These are phyloP conservation scores for Cyclotella distinguenda DNA, from an alignment of 108 stramenopile species.

Conservation along the genomic window DNA sequence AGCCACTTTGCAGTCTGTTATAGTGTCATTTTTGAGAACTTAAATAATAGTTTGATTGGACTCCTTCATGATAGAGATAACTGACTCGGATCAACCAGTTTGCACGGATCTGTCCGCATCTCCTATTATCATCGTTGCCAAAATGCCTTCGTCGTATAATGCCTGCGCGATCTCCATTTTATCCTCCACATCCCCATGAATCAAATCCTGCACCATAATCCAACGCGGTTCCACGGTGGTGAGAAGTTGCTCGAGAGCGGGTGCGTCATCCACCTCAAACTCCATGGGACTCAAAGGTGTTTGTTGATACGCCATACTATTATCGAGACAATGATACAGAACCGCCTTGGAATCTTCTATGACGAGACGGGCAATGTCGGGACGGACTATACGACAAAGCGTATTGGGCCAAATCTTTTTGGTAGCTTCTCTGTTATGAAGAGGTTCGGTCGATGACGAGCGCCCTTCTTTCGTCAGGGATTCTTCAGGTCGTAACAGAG, in stretches of 20 bases:
- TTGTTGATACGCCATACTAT: conserved; percentile 86
- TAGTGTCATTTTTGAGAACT: neutral
- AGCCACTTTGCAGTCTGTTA: neutral
- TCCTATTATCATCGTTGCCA: conserved; percentile 59
- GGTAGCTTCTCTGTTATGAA: conserved; percentile 35
- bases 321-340: conserved; percentile 94
- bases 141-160: conserved; percentile 84
- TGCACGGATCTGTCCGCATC: conserved; percentile 44
- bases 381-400: conserved; percentile 77
- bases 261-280: conserved; percentile 97
- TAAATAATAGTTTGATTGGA: neutral
- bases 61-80: neutral
- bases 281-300: conserved; percentile 91
- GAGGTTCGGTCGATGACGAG: conserved; percentile 3
- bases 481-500: conserved; percentile 64
- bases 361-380: conserved; percentile 87
- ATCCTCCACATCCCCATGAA: conserved; percentile 88
- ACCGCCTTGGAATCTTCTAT: conserved; percentile 93
- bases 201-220: conserved; percentile 83
- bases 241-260: conserved; percentile 88
- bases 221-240: conserved; percentile 87
- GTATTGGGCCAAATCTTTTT: conserved; percentile 72
- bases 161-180: conserved; percentile 85
- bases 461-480: conserved; percentile 46
- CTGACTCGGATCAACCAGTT: conserved; percentile 38